These are phyloP conservation scores for Botrytis squamosa DNA, from an alignment of 2,329 filamentous ascomycete species.

Conservation along the genomic window DNA sequence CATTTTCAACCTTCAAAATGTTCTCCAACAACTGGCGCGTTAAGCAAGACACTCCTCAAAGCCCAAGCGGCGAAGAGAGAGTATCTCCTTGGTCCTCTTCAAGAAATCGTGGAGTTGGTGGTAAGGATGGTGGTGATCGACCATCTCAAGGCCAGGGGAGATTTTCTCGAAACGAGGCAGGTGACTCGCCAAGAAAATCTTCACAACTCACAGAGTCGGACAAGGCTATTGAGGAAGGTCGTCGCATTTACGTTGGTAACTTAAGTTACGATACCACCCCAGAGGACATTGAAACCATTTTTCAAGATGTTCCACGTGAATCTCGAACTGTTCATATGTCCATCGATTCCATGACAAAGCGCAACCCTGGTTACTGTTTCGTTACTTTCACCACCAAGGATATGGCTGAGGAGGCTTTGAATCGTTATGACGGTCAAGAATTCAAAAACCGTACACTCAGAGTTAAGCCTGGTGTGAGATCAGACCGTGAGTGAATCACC, in stretches of 20 bases:
- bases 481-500: slow-evolving; percentile 25
- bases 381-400: slow-evolving; percentile 61
- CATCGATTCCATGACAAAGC: slow-evolving; percentile 63
- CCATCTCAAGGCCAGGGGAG: slow-evolving; percentile 18
- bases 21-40: slow-evolving; percentile 34
- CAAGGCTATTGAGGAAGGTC: slow-evolving; percentile 32
- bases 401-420: slow-evolving; percentile 57
- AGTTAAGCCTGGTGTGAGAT: slow-evolving; percentile 58
- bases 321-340: slow-evolving; percentile 65
- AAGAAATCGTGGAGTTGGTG: slow-evolving; percentile 13
- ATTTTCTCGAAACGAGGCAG: slow-evolving; percentile 18
- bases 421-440: slow-evolving; percentile 52
- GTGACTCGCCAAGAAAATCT: slow-evolving; percentile 24
- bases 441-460: slow-evolving; percentile 60
- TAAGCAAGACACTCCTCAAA: slow-evolving; percentile 28
- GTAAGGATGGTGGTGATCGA: slow-evolving; percentile 9
- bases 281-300: slow-evolving; percentile 50
- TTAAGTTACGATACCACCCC: slow-evolving; percentile 52
- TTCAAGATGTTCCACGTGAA: slow-evolving; percentile 43
- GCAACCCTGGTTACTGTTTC: slow-evolving; percentile 75
- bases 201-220: slow-evolving; percentile 27
- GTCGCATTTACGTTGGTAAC: slow-evolving; percentile 53
- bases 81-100: slow-evolving; percentile 13
- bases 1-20: slow-evolving; percentile 23
- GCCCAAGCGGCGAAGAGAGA: slow-evolving; percentile 7